Percentiles rank a stretch among this genome's conserved stretches.
Evolutionary conservation across 495 filamentous ascomycete species (phyloP).

Genomic region (Xylaria palmicola): DNA sequence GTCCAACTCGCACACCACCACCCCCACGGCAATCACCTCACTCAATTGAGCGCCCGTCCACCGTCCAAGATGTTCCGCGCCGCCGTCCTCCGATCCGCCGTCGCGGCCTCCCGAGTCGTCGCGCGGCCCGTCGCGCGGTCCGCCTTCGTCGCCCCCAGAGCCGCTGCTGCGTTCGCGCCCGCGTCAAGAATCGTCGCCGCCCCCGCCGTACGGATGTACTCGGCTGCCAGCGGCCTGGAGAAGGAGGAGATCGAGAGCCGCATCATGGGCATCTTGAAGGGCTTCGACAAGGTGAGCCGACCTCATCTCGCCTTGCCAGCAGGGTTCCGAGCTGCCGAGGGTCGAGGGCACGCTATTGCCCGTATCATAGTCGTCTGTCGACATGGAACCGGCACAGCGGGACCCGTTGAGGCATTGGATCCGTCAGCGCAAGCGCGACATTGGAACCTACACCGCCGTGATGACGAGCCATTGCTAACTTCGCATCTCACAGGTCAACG

Average conservation of each 20-base stretch:
- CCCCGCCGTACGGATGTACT: conserved; percentile 77
- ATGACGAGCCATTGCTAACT: conserved; percentile 24
- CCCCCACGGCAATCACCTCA: neutral
- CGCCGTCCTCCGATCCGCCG: conserved; percentile 67
- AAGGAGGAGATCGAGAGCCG: conserved; percentile 87
- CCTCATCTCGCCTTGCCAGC: neutral
- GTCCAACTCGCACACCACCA: neutral
- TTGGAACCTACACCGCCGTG: neutral
- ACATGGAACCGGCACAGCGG: neutral
- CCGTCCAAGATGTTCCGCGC: conserved; percentile 79
- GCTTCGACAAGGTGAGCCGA: conserved; percentile 90
- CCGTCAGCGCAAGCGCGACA: neutral
- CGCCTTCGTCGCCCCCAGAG: conserved; percentile 46
- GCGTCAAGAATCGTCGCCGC: conserved; percentile 51
- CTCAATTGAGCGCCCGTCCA: conserved; percentile 25
- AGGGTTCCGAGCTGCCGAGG: neutral
- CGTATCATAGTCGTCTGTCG: neutral
- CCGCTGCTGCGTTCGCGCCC: conserved; percentile 56
- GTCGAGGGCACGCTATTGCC: too few species aligned
- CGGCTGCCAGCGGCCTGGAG: conserved; percentile 70
- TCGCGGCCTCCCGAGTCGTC: conserved; percentile 51
- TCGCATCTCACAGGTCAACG: conserved; percentile 59
- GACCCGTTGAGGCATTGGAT: neutral
- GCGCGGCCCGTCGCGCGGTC: conserved; percentile 58
- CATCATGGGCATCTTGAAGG: conserved; percentile 87